phyloP scores from a whole-genome alignment of 1,284 basidiomycete species.

The Apiotrichum domesticum region DNA sequence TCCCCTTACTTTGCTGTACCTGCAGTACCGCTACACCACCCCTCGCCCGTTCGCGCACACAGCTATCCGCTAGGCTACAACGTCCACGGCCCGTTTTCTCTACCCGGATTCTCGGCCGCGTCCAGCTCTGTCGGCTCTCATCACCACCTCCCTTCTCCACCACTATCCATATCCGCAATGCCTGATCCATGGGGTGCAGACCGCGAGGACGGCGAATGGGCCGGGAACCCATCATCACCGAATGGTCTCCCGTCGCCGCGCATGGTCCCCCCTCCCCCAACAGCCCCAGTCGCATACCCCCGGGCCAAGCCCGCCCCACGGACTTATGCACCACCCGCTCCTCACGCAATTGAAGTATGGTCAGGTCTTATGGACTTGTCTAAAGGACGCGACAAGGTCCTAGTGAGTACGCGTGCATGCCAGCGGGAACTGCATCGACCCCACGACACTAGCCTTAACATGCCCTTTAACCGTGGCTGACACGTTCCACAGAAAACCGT shows the following conservation, averaged over 20 bases:
- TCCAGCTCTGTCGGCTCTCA: background rate
- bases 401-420: constrained; percentile 25
- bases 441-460: no score
- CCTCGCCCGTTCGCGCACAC: constrained; percentile 20
- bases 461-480: no score
- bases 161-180: constrained; percentile 14
- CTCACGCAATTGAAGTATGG: constrained; percentile 26
- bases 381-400: constrained; percentile 42
- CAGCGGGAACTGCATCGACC: no score
- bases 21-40: constrained; percentile 11
- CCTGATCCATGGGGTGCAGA: constrained; percentile 14
- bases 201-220: constrained; percentile 10
- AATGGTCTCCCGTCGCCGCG: constrained; percentile 1
- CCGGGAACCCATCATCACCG: background rate
- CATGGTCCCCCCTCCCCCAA: background rate
- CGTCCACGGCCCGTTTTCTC: background rate
- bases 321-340: constrained; percentile 4
- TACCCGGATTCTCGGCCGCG: background rate
- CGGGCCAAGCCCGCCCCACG: background rate
- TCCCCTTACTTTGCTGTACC: background rate
- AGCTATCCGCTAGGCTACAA: constrained; percentile 9
- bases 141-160: constrained; percentile 16
- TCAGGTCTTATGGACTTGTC: constrained; percentile 37
- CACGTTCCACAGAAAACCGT: constrained; percentile 32
- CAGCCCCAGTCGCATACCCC: background rate